These are phyloP conservation scores for Aspergillus heteromorphus DNA, from an alignment of 495 filamentous ascomycete genomes.

Conservation along the genomic window DNA sequence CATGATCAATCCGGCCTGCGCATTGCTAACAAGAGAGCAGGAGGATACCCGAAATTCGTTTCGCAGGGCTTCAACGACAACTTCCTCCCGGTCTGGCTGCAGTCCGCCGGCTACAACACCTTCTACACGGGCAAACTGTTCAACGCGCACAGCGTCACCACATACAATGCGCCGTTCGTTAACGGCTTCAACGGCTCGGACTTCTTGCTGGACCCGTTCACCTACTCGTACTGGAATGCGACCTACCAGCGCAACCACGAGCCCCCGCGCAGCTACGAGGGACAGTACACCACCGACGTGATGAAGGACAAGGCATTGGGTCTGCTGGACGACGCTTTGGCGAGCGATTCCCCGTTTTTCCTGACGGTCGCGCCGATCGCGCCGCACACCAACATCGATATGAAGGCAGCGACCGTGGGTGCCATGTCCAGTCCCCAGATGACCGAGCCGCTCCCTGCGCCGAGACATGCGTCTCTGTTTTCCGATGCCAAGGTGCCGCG, in stretches of 20 bases:
- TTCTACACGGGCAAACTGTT: slow-evolving; percentile 72
- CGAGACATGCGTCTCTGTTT: slow-evolving; percentile 37
- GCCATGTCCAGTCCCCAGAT: slow-evolving; percentile 27
- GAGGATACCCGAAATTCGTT: slow-evolving; percentile 68
- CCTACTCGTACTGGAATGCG: slow-evolving; percentile 65
- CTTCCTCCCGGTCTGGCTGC: slow-evolving; percentile 66
- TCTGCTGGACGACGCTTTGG: slow-evolving; percentile 56
- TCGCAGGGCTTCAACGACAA: slow-evolving; percentile 59
- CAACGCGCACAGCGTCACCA: slow-evolving; percentile 55
- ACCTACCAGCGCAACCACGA: slow-evolving; percentile 61
- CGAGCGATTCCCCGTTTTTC: slow-evolving; percentile 57
- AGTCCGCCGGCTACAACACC: slow-evolving; percentile 64
- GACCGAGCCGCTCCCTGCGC: slow-evolving; percentile 45
- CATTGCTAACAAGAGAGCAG: slow-evolving; percentile 22
- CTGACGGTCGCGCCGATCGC: slow-evolving; percentile 61
- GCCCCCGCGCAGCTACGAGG: slow-evolving; percentile 50
- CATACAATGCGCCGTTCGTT: slow-evolving; percentile 54
- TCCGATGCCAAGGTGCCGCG: slow-evolving; percentile 35
- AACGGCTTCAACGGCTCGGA: slow-evolving; percentile 55
- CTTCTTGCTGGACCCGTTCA: slow-evolving; percentile 67
- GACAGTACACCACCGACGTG: slow-evolving; percentile 57
- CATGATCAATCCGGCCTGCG: not conserved
- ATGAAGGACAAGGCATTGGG: slow-evolving; percentile 56
- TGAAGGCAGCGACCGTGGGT: slow-evolving; percentile 12
- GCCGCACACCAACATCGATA: slow-evolving; percentile 57